Percentiles rank a stretch among this genome's conserved stretches.
Conservation (phyloP, 2,329 filamentous ascomycete genomes). For the Amauroascus verrucosus region DNA sequence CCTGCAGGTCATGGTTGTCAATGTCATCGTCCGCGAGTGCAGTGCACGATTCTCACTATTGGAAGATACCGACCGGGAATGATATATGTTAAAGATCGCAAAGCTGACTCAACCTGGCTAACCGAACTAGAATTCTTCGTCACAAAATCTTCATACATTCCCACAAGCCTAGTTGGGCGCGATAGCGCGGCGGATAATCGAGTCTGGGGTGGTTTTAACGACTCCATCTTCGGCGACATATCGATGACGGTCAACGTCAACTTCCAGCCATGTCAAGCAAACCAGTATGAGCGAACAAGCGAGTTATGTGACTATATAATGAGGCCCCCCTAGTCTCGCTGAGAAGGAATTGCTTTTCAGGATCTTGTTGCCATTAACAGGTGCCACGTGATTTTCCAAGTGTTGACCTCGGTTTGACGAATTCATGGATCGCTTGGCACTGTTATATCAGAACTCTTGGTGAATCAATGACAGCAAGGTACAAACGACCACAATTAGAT, state of each 20-base stretch:
- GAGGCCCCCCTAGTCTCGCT: neutral
- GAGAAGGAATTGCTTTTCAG: neutral
- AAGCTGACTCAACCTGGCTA: constrained; percentile 84
- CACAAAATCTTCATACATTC: constrained; percentile 60
- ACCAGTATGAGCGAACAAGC: neutral
- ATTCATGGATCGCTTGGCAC: too few relatives aligned
- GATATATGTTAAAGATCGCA: constrained; percentile 89
- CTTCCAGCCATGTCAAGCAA: constrained; percentile 1
- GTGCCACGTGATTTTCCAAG: neutral
- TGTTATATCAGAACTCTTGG: too few relatives aligned
- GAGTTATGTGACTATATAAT: neutral
- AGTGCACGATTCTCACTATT: constrained; percentile 1
- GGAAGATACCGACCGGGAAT: constrained; percentile 54
- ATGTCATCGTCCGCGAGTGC: neutral
- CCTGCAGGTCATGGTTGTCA: constrained; percentile 21
- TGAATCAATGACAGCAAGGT: too few relatives aligned
- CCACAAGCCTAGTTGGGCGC: constrained; percentile 32
- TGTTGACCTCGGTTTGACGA: neutral
- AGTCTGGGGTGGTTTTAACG: constrained; percentile 22
- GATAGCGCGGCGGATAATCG: constrained; percentile 25
- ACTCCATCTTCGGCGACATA: constrained; percentile 25
- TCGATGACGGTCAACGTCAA: neutral
- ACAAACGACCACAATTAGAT: too few relatives aligned
- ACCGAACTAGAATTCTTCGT: constrained; percentile 89
- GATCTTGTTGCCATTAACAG: neutral